Conservation (phyloP, 768 basidiomycete species). For the Porphyrellus cyaneotinctus region DNA sequence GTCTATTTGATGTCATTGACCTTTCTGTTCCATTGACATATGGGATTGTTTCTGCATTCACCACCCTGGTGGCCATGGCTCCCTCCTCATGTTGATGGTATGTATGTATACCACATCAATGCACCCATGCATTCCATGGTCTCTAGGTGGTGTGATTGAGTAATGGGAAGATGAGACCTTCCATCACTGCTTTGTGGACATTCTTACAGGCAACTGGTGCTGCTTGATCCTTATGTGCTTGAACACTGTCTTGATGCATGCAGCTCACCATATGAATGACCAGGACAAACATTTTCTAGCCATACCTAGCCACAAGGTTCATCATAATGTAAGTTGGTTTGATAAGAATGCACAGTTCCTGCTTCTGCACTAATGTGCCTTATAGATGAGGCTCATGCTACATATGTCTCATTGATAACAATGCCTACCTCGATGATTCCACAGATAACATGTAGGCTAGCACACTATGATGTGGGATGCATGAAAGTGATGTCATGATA, state of each 20-base stretch:
- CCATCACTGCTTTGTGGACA: slow-evolving; percentile 56
- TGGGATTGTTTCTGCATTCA: slow-evolving; percentile 71
- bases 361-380: too few species aligned
- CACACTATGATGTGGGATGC: too few species aligned
- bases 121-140: neutral
- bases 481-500: too few species aligned
- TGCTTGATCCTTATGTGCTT: slow-evolving; percentile 61
- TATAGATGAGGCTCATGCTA: too few species aligned
- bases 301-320: too few species aligned
- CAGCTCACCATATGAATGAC: slow-evolving; percentile 58
- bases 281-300: too few species aligned
- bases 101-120: slow-evolving; percentile 34
- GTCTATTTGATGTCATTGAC: slow-evolving; percentile 56
- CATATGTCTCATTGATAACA: too few species aligned
- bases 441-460: too few species aligned
- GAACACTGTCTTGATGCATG: slow-evolving; percentile 55
- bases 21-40: slow-evolving; percentile 61
- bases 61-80: slow-evolving; percentile 54
- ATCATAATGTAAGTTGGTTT: too few species aligned
- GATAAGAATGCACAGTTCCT: too few species aligned
- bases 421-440: too few species aligned
- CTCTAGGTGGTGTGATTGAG: slow-evolving; percentile 64
- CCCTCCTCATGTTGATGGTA: slow-evolving; percentile 52
- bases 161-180: slow-evolving; percentile 65
- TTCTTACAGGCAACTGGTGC: slow-evolving; percentile 59